Percentiles rank a stretch among this genome's conserved stretches.
phyloP scores from a whole-genome alignment of 2,329 filamentous ascomycete species.

The Neofusicoccum cordaticola region DNA sequence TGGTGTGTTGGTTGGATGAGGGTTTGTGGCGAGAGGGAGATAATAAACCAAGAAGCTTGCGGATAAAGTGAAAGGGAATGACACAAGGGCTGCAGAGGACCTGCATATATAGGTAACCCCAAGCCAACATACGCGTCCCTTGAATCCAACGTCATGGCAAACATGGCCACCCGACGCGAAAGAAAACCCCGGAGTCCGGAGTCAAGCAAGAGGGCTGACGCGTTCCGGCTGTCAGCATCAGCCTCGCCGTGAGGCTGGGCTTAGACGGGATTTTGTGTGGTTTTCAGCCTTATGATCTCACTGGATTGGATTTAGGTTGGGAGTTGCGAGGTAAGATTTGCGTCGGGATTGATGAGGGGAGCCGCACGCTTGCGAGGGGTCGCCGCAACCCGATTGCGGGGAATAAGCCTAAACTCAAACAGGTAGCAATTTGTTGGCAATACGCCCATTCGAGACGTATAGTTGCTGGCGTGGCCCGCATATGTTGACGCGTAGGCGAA shows the following conservation, averaged over 20 bases:
- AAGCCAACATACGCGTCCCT: conserved; percentile 8
- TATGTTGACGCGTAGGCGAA: background rate
- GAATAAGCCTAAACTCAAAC: background rate
- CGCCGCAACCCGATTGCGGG: background rate
- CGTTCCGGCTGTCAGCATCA: conserved; percentile 14
- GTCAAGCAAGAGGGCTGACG: background rate
- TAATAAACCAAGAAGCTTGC: conserved; percentile 1
- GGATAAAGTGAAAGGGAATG: background rate
- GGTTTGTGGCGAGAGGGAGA: background rate
- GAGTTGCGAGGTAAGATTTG: background rate
- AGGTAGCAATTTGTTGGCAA: background rate
- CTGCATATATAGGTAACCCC: conserved; percentile 13
- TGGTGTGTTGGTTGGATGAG: conserved; percentile 27
- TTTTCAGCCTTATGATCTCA: conserved; percentile 17
- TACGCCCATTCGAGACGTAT: background rate
- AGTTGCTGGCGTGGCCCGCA: conserved; percentile 7
- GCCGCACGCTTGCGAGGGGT: background rate
- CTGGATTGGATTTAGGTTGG: conserved; percentile 1
- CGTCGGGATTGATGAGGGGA: conserved; percentile 13
- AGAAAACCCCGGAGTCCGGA: background rate
- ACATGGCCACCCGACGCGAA: background rate
- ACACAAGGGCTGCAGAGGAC: background rate
- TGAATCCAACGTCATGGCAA: conserved; percentile 4
- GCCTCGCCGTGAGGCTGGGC: conserved; percentile 3
- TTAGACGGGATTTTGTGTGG: background rate